Base-by-base conservation (phyloP, 768 basidiomycete genomes). In the Rhodotorula paludigena region DNA sequence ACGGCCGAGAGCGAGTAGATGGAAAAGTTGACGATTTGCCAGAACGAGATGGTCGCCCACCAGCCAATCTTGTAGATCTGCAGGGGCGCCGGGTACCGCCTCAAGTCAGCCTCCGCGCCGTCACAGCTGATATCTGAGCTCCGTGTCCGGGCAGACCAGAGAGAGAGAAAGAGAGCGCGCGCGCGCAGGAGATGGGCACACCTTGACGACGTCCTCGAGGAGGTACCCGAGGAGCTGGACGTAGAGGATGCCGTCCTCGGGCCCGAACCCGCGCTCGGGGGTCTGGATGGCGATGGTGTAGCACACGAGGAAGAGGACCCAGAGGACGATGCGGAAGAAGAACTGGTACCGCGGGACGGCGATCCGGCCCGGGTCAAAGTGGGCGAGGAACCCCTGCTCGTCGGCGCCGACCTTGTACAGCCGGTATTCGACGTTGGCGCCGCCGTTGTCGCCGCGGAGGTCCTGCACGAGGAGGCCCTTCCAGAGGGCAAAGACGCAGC, bases 311-410 rank as follows among this genome's bases (percentile, higher is more conserved):
- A 76, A 76, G 61, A 73, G 20, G 42, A 75, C 38, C 75, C 75
- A 76, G 28, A 76, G 68, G 21, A 45, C 25, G 55, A 76, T 71
- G 11, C 74, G 65, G 60, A 76, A 66, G 61, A 71, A 60, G 67
- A 74, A 73, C 61, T 76, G 75, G 60, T 76, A 76, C 23, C 75
- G 70, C 1, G 75, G 75, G 0, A 76, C 75, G 10, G 35, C 73
- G 32, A 76, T 47, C 0, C 75, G 70, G 32, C 53, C 23, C 16
- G 71, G 66, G 38, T 69, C 56, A 48, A 62, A 70, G 48, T 59
- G 69, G 2, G 35, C 30, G 14, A 63, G 45, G 64, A 75, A 66
- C 18, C 68, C 63, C 0, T 36, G 35, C 18, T 44, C 49, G 28
- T 42, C 44, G 20, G 70, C 41, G 44, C 51, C 48, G 28, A 64